Evolutionary conservation across 2,329 filamentous ascomycete species (phyloP).

Genomic region (Aspergillus bombycis): DNA sequence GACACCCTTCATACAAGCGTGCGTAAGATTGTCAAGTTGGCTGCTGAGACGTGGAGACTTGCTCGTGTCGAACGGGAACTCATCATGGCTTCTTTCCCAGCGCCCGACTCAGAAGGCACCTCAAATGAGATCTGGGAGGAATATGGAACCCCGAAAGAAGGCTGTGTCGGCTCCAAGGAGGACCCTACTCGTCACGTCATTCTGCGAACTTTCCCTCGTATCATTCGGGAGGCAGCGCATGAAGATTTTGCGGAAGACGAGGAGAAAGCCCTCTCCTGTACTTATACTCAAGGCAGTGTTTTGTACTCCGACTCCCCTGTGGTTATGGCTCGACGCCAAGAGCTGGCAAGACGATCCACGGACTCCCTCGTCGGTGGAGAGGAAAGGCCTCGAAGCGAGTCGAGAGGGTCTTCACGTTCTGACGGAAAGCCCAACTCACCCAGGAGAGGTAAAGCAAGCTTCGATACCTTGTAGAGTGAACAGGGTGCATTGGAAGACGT

Average conservation of each 20-base stretch:
- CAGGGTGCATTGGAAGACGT: background rate
- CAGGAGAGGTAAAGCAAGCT: slow-evolving; percentile 1
- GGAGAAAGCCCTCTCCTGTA: slow-evolving; percentile 47
- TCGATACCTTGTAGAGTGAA: background rate
- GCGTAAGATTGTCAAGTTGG: slow-evolving; percentile 59
- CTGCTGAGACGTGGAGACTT: slow-evolving; percentile 62
- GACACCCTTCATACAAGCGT: slow-evolving; percentile 56
- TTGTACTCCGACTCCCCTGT: slow-evolving; percentile 54
- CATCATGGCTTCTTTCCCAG: slow-evolving; percentile 56
- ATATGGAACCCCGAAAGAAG: slow-evolving; percentile 32
- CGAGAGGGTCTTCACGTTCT: slow-evolving; percentile 18
- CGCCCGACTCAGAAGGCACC: slow-evolving; percentile 38
- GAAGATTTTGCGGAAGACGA: slow-evolving; percentile 51
- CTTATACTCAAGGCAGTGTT: slow-evolving; percentile 54
- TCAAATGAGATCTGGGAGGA: slow-evolving; percentile 43
- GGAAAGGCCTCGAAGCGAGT: slow-evolving; percentile 16
- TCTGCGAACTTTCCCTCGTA: slow-evolving; percentile 56
- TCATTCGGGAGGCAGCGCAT: slow-evolving; percentile 56
- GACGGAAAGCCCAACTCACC: slow-evolving; percentile 12
- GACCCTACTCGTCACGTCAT: slow-evolving; percentile 47
- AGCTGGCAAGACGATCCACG: slow-evolving; percentile 39
- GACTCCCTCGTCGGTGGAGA: slow-evolving; percentile 18
- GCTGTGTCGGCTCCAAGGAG: slow-evolving; percentile 13
- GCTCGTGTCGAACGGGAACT: slow-evolving; percentile 60
- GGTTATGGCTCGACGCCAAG: slow-evolving; percentile 43